Evolutionary conservation across 768 basidiomycete species (phyloP).

Genomic region (Kwoniella dejecticola): DNA sequence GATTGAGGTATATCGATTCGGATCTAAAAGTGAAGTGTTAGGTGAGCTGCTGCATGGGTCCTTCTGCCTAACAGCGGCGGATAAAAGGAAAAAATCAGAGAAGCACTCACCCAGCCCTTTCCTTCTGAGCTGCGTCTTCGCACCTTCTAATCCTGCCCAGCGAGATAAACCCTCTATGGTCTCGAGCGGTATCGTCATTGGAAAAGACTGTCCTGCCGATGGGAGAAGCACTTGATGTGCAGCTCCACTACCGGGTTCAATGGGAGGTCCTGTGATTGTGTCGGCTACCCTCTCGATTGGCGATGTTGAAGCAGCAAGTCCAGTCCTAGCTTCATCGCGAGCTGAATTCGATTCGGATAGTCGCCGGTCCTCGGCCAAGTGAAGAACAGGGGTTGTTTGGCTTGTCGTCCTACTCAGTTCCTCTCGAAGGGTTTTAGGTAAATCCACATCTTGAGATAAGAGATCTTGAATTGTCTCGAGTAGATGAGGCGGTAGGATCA

Average conservation of each 20-base stretch:
- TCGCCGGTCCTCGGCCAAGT: background rate
- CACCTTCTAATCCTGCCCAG: conserved; percentile 28
- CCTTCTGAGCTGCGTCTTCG: background rate
- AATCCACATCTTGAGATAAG: conserved; percentile 24
- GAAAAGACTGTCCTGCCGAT: background rate
- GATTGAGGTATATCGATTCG: conserved; percentile 28
- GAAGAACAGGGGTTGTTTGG: no score
- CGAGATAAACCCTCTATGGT: conserved; percentile 27
- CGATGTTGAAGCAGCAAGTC: no score
- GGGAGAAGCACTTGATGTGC: background rate
- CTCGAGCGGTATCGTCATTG: conserved; percentile 28
- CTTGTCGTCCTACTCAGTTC: conserved; percentile 8
- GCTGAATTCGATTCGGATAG: no score
- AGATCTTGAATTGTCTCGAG: conserved; percentile 31
- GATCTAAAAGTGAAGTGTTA: conserved; percentile 23
- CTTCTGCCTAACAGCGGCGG: no score
- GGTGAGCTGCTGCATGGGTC: background rate
- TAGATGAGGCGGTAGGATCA: conserved; percentile 37
- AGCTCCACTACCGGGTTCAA: no score
- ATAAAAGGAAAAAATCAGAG: no score
- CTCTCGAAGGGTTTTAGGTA: conserved; percentile 24
- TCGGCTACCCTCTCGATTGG: background rate
- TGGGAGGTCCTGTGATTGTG: background rate
- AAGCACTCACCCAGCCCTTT: conserved; percentile 6
- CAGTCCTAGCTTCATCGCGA: background rate